Conservation (phyloP, 225 moss, liverwort and hornwort species). For the Polytrichum commune region DNA sequence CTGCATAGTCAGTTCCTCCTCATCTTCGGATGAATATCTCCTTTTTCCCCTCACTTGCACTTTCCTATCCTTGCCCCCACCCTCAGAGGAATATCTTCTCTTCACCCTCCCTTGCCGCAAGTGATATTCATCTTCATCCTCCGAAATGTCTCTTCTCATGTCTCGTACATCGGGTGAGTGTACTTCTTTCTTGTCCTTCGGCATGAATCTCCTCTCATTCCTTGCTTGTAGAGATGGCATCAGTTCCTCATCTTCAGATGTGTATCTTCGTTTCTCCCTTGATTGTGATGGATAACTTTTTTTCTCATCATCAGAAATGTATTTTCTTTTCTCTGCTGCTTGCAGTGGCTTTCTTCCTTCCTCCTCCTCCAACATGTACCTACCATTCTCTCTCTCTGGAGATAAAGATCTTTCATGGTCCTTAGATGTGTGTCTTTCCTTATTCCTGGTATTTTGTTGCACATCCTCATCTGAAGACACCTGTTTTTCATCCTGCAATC, state of each 20-base stretch:
- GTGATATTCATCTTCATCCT: neutral
- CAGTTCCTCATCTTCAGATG: constrained; percentile 27
- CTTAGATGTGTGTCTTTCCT: constrained; percentile 5
- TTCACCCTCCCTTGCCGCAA: neutral
- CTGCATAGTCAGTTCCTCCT: constrained; percentile 16
- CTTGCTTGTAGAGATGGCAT: constrained; percentile 17
- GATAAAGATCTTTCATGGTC: neutral
- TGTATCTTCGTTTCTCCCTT: constrained; percentile 16
- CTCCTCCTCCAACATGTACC: constrained; percentile 18
- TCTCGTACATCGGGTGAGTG: constrained; percentile 17
- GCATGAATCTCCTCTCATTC: constrained; percentile 22
- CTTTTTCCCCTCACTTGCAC: constrained; percentile 12
- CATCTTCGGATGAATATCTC: constrained; percentile 17
- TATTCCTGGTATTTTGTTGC: constrained; percentile 13
- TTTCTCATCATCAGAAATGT: constrained; percentile 13
- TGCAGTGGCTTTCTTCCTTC: constrained; percentile 27
- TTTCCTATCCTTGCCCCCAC: constrained; percentile 19
- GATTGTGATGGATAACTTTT: constrained; percentile 19
- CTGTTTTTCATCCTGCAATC: constrained; percentile 49
- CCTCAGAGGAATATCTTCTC: constrained; percentile 2
- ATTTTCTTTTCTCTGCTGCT: constrained; percentile 20
- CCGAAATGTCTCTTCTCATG: constrained; percentile 17
- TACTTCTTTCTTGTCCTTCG: constrained; percentile 14
- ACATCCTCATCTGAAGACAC: constrained; percentile 42
- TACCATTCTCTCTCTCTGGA: constrained; percentile 12